Percentiles rank a stretch among this genome's conserved stretches.
phyloP scores from a whole-genome alignment of 768 basidiomycete genomes.

The Rhodocollybia butyracea region DNA sequence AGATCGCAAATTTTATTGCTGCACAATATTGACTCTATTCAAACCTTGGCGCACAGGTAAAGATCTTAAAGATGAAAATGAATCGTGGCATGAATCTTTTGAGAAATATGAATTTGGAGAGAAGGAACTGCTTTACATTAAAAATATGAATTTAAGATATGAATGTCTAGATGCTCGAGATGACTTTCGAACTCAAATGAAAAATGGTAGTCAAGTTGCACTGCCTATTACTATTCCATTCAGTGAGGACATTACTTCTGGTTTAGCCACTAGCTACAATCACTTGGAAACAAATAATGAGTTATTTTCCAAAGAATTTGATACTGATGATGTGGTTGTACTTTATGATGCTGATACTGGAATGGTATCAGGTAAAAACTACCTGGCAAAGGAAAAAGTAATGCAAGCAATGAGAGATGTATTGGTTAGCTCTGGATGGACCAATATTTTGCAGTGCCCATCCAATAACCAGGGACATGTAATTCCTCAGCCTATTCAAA shows the following conservation, averaged over 20 bases:
- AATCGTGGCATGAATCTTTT: conserved; percentile 23
- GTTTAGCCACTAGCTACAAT: background rate
- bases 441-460: background rate
- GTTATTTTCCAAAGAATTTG: conserved; percentile 1
- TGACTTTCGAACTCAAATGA: conserved; percentile 19
- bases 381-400: background rate
- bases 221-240: background rate
- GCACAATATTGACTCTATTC: conserved; percentile 30
- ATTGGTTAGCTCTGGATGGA: background rate
- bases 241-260: too few relatives aligned
- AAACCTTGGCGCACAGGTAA: conserved; percentile 27
- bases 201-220: background rate
- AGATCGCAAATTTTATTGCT: conserved; percentile 29
- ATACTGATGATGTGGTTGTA: conserved; percentile 2
- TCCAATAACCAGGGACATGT: background rate
- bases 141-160: conserved; percentile 22
- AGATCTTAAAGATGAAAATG: conserved; percentile 19
- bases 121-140: conserved; percentile 14
- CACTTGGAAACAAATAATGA: too few relatives aligned
- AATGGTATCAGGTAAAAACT: background rate
- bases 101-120: conserved; percentile 7
- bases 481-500: background rate
- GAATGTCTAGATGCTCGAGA: conserved; percentile 26
- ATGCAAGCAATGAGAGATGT: conserved; percentile 6
- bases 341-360: background rate